Base-by-base conservation (phyloP, 768 basidiomycete species). In the Boletus sensibilis region DNA sequence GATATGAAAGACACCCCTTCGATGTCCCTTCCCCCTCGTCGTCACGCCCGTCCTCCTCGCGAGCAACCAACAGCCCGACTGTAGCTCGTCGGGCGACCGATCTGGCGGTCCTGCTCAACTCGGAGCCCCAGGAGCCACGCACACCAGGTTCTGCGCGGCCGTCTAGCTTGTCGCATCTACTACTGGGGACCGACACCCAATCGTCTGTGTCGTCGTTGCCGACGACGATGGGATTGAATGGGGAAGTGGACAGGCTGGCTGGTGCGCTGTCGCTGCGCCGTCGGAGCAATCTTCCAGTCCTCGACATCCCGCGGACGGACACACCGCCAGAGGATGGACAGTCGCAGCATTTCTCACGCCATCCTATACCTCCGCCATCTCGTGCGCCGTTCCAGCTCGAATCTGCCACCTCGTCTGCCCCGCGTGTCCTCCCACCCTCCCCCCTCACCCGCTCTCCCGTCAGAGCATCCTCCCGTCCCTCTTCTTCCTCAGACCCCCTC, bases 51-150 rank as follows among this genome's bases (percentile, higher is more conserved):
- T 71, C 71, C 16, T 66, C 69, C 31, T 68, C 72, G 21, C 66
- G 72, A 23, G 65, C 68, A 48, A 69, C 59, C 34, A 69, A 74
- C 53, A 81, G 79, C 57, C 83, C 84, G 11, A 76, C 78, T 16
- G 66, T 82, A 23, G 64, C 75, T 33, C 80, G 86, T 55, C 79
- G 89, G 25, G 87, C 88, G 10, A 92, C 89, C 29, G 85, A 87
- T 73, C 79, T 92, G n/a, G 80, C 89, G 39, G 82, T 86, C 41
- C 79, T 92, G 25, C 84, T 91, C 72, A 90, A 91, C 74, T 78
- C 81, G 58, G 80, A 81, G 58, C 71, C 80, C n/a, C 73, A 68
- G 44, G 72, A 74, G 21, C 73, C 71, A 61, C 56, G 74, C 64
- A 64, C 75, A 60, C 63, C 67, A 62, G 66, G 52, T 58, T 71